Evolutionary conservation across 2,329 filamentous ascomycete species (phyloP).

Genomic region (Colletotrichum scovillei): DNA sequence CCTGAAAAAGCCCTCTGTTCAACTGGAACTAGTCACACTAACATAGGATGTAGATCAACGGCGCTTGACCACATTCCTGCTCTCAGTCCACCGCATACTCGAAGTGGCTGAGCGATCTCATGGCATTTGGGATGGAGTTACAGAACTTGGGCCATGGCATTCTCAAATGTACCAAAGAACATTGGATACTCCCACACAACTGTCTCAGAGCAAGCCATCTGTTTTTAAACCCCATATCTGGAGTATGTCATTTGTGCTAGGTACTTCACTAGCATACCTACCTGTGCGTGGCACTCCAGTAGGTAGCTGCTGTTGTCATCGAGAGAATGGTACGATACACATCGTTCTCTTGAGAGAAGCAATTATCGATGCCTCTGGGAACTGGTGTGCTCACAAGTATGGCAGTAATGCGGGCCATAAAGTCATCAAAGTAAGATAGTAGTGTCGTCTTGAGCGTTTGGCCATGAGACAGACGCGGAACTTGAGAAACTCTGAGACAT

Average conservation of each 20-base stretch:
- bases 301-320: background rate
- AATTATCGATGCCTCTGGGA: background rate
- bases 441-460: background rate
- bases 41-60: background rate
- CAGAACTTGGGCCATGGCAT: background rate
- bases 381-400: background rate
- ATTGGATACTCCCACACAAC: background rate
- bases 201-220: background rate
- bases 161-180: background rate
- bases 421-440: background rate
- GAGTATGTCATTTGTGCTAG: background rate
- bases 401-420: background rate
- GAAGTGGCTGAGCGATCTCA: background rate
- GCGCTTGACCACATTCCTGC: background rate
- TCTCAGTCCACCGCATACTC: background rate
- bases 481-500: background rate
- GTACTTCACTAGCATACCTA: background rate
- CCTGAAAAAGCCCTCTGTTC: background rate
- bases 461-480: constrained; percentile 1
- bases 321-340: background rate
- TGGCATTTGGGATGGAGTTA: background rate
- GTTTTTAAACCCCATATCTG: background rate
- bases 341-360: background rate
- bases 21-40: background rate
- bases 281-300: background rate